Base-by-base conservation (phyloP, 1,284 basidiomycete genomes). In the Ustilago sp. region DNA sequence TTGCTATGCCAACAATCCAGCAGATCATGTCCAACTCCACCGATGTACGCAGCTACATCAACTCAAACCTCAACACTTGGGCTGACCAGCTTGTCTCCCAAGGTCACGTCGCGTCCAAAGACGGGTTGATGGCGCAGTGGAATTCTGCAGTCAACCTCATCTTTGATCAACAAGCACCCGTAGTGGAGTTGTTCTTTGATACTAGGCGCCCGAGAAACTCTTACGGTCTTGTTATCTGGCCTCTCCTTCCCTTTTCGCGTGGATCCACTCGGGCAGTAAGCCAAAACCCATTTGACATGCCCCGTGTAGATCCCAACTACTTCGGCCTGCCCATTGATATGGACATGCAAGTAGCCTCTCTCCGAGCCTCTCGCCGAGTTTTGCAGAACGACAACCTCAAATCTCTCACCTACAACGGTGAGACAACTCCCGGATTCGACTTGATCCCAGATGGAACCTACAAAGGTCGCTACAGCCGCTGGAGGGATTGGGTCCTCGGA, bases 401-500 rank as follows among this genome's bases (percentile, higher is more conserved):
- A 17, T n/a, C 17, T 13, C 66, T 84, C 7, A 80, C 76, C 19
- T 68, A 86, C 52, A 77, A 78, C 0, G 79, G 80, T 19, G 87
- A 88, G 74, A 79, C 72, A 15, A 68, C 75, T 2, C 88, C 88
- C 2, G 87, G 87, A 2, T 75, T 69, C 36, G 63, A 55, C 4
- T 15, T 57, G 12, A 81, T 87, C 2, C 80, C 84, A 3, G 67
- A 84, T 35, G 77, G 76, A 5, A 68, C 65, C 8, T 56, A 73
- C 13, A 48, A 83, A n/a, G 86, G 87, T 8, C 57, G 72, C 7
- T 81, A 79, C 63, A 35, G 34, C 28, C 36, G 52, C 15, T 88
- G 88, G 88, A 67, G 68, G n/a, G 66, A 57, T 1, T 88, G 87
- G 87, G 79, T 83, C 38, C 63, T 85, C 68, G 62, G 86, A 69